Evolutionary conservation across 1,284 basidiomycete species (phyloP).

Genomic region (Cutaneotrichosporon dermatis): DNA sequence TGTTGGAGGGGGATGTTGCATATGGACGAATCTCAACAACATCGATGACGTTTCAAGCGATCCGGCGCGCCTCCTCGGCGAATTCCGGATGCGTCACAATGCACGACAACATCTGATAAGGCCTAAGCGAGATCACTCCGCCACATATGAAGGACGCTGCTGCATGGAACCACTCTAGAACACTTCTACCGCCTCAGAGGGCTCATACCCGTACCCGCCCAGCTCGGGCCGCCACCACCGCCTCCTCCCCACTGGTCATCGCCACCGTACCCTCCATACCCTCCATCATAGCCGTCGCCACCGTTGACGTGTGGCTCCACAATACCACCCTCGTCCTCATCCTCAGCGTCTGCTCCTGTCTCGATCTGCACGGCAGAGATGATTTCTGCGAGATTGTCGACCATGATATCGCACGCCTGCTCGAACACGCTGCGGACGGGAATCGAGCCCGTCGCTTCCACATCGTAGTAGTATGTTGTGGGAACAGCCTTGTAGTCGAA

Average conservation of each 20-base stretch:
- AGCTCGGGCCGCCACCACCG: constrained; percentile 18
- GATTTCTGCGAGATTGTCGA: constrained; percentile 74
- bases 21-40: too few relatives aligned
- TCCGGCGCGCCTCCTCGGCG: too few relatives aligned
- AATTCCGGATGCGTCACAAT: too few relatives aligned
- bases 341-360: constrained; percentile 41
- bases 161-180: constrained; percentile 2
- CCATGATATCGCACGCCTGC: constrained; percentile 73
- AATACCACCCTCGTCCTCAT: constrained; percentile 29
- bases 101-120: too few relatives aligned
- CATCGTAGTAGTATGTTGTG: constrained; percentile 81
- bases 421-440: constrained; percentile 82
- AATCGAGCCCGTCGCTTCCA: constrained; percentile 85
- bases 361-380: constrained; percentile 54
- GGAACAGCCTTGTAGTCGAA: constrained; percentile 87
- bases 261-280: constrained; percentile 15
- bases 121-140: not conserved
- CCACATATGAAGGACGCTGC: not conserved
- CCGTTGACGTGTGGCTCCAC: constrained; percentile 34
- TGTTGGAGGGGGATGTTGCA: not conserved
- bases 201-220: constrained; percentile 35
- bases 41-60: not conserved
- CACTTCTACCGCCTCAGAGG: constrained; percentile 29
- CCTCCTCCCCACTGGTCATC: constrained; percentile 9
- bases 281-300: constrained; percentile 11